A percentile compares a stretch with the other conserved stretches of the same genome.
These are phyloP conservation scores for Leishmania mexicana DNA, from an alignment of 208 protist species.

Conservation along the genomic window DNA sequence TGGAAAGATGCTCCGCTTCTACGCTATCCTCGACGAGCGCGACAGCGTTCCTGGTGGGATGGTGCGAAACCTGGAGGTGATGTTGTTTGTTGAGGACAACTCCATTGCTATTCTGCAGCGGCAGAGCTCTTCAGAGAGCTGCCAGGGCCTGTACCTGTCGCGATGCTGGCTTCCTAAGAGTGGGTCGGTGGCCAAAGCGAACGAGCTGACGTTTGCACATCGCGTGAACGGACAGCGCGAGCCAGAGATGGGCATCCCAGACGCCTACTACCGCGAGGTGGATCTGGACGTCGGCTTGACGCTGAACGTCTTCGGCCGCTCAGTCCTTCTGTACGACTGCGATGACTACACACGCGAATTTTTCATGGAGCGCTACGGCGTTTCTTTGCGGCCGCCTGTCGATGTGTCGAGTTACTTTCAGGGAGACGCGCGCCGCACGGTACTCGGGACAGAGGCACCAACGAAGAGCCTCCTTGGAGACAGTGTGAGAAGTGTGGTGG, in stretches of 20 bases:
- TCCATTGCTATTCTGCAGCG: conserved; percentile 95
- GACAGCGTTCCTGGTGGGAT: conserved; percentile 55
- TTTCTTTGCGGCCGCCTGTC: conserved; percentile 45
- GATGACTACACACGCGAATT: conserved; percentile 94
- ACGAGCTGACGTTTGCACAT: conserved; percentile 85
- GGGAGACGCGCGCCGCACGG: conserved; percentile 23
- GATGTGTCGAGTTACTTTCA: conserved; percentile 55
- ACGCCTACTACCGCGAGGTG: conserved; percentile 76
- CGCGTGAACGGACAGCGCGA: conserved; percentile 82
- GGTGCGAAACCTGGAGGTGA: conserved; percentile 88
- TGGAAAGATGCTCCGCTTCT: conserved; percentile 96
- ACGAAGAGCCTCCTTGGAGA: conserved; percentile 29
- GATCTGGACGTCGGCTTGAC: conserved; percentile 87
- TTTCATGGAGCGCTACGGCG: conserved; percentile 70
- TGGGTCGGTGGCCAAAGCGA: conserved; percentile 70
- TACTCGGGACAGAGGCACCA: conserved; percentile 30
- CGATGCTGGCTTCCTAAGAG: conserved; percentile 80
- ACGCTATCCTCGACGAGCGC: conserved; percentile 83
- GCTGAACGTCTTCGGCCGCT: conserved; percentile 84
- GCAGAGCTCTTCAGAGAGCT: conserved; percentile 85
- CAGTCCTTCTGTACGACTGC: conserved; percentile 92
- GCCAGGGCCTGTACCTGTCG: conserved; percentile 88
- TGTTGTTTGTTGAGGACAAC: conserved; percentile 96
- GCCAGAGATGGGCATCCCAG: conserved; percentile 62
- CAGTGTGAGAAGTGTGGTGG: conserved; percentile 35